Evolutionary conservation across 768 basidiomycete species (phyloP).

Genomic region (Leccinum incarnatum): DNA sequence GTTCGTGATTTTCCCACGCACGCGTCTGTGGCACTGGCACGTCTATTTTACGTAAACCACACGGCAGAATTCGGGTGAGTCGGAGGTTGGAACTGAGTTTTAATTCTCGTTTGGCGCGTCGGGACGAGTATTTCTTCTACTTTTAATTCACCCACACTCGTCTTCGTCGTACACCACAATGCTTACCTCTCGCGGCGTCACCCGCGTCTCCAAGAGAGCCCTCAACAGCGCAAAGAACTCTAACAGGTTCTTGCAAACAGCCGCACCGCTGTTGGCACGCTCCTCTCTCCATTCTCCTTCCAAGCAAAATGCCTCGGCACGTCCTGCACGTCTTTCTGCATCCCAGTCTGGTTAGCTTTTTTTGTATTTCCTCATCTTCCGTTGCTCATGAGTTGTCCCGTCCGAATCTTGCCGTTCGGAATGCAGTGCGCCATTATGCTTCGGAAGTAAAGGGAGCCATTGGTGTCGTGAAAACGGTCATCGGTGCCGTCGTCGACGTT

Average conservation of each 20-base stretch:
- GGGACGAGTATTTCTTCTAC: slow-evolving; percentile 33
- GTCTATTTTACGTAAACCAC: slow-evolving; percentile 22
- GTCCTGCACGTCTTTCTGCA: slow-evolving; percentile 47
- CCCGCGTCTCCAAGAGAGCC: slow-evolving; percentile 85
- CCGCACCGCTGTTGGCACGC: slow-evolving; percentile 55
- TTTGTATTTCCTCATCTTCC: not conserved
- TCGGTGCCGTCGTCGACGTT: slow-evolving; percentile 99
- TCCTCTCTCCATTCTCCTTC: slow-evolving; percentile 45
- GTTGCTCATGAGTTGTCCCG: not conserved
- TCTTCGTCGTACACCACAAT: slow-evolving; percentile 49
- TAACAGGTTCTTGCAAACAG: slow-evolving; percentile 78
- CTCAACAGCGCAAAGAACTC: slow-evolving; percentile 72
- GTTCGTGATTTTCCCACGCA: slow-evolving; percentile 18
- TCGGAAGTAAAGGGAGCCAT: slow-evolving; percentile 75
- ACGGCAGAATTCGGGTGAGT: slow-evolving; percentile 31
- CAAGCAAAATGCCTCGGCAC: slow-evolving; percentile 47
- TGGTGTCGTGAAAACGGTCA: slow-evolving; percentile 95
- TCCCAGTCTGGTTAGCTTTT: slow-evolving; percentile 51
- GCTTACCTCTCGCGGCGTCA: slow-evolving; percentile 85
- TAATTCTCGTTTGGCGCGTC: slow-evolving; percentile 17
- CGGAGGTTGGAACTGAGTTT: slow-evolving; percentile 29
- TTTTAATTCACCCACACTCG: slow-evolving; percentile 15
- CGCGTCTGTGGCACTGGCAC: slow-evolving; percentile 18
- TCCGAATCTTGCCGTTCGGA: slow-evolving; percentile 2
- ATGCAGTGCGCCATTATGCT: slow-evolving; percentile 79